Evolutionary conservation across 2,329 filamentous ascomycete species (phyloP), one percentile per base, ranked within the genome.

Genomic region (Botrytis aclada): DNA sequence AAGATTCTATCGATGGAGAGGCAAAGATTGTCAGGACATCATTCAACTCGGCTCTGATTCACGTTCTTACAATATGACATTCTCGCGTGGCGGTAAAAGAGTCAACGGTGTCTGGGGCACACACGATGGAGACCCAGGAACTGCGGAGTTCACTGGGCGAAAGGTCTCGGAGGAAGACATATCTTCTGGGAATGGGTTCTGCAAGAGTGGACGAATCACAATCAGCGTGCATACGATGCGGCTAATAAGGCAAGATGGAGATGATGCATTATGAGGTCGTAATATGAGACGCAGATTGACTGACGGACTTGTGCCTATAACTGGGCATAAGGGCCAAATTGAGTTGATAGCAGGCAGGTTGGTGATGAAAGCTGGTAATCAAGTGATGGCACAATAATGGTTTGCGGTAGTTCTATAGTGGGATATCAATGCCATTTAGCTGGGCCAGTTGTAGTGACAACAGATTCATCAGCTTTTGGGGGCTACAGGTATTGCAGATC

Each of bases 1-100:
- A 20, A 67, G 64, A 54, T n/a, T 25, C 37, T 54, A 67, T 39
- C 20, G 64, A 18, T 67, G 64, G 45, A 67, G 64, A 34, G 64
- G 64, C 32, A 67, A 54, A 67, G 64, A 67, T 54, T 5, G 20
- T 22, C 29, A 39, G 43, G 5, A 39, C 29, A 54, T 51, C 29
- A 67, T 39, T 39, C 64, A 67, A 14, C 22, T 54, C 7, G 29
- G 18, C 7, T 67, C 45, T 8, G 45, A 56, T 34, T n/a, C 10
- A 14, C 12, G 29, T 7, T 22, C n/a, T 6, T 56, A 54, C 18
- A 25, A 7, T 16, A 67, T 67, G 64, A 54, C 20, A 29, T 56
- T 67, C 14, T 54, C 43, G 16, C 20, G 51, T 39, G 32, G 32
- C 32, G 64, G 45, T 14, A 67, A n/a, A 10, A 51, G 18, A 16